Evolutionary conservation across 139 green algal species (phyloP), one percentile per base, ranked within the genome.

Genomic region (Chlamydomonas incerta): DNA sequence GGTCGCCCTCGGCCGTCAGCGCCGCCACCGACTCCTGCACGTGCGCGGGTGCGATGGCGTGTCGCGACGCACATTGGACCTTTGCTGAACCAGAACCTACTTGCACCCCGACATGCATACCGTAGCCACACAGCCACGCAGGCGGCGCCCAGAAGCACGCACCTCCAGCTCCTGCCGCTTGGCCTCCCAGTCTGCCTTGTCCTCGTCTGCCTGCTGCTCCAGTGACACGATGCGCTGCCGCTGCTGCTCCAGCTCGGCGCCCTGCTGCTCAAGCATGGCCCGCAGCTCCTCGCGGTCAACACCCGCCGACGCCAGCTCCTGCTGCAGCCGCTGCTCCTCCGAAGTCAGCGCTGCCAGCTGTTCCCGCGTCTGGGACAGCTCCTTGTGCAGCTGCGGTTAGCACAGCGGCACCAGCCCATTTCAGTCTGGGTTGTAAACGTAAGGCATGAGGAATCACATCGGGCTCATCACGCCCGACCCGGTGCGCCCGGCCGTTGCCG

Each of bases 271-370:
- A 18, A 82, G 72, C 17, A 24, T 68, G 4, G 70, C 50, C 58
- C 67, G 35, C 28, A 88, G 82, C 58, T 77, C 50, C 14, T n/a
- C 66, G 13, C 65, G 79, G n/a, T 85, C 47, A 47, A 23, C 26
- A 0, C 11, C 46, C 31, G 9, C 35, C 0, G 17, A 66, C 20
- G 60, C 76, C 62, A 63, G 23, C 29, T 81, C 73, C 31, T 52
- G 52, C 33, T 81, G 52, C 73, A 69, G 33, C 33, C 33, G 73
- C 57, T 70, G 57, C 34, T 13, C 55, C 52, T 87, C 71, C 21
- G 29, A 29, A 71, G 82, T 75, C 33, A 88, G 62, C 41, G 62
- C 60, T 24, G 80, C 35, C 46, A 90, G 55, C 70, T 86, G 65
- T 29, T 46, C 80, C 23, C 60, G 63, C 23, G 46, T 50, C n/a